Base-by-base conservation (phyloP, 805 yeast genomes). In the Candida tibetensis region DNA sequence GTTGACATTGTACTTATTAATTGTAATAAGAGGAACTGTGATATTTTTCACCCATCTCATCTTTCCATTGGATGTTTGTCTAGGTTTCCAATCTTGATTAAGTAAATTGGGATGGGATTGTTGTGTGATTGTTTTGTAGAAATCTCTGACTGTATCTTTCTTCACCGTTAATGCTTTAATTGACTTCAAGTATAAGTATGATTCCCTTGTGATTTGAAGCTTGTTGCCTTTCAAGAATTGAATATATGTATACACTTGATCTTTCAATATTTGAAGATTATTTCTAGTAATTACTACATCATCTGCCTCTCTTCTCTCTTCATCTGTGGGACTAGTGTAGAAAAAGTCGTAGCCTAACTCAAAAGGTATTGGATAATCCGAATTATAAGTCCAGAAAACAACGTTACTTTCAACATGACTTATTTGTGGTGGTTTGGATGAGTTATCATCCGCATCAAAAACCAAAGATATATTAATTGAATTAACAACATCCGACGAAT, bases 1-100 rank as follows among this genome's bases (percentile, higher is more conserved):
- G 1, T 80, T 77, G 33, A 74, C 69, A 33, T 60, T 60, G 27
- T 73, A 64, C 37, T 72, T 72, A 32, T 70, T 66, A 22, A 57
- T 47, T 15, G 71, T 56, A 23, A 62, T 57, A 36, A 79, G 47
- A 14, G 76, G 75, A 3, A 77, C 50, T 2, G 52, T 53, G 3
- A 79, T 28, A 39, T 60, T 27, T 48, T 62, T 60, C 1, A 41
- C 21, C 69, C 67, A 53, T 41, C 51, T 43, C 35, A 55, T 46
- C 58, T 68, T 55, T 31, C 53, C 48, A 14, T 48, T 50, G 31
- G 39, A 41, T 12, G 44, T 42, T 38, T 60, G 63, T 15, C 46
- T 45, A 3, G 49, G 56, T 17, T 49, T 49, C 72, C 72, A 68
- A 29, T 53, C 60, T 21, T 42, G 41, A 17, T 58, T 51, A 19